Base-by-base conservation (phyloP, 1,284 basidiomycete genomes). In the Mycosarcoma maydis region DNA sequence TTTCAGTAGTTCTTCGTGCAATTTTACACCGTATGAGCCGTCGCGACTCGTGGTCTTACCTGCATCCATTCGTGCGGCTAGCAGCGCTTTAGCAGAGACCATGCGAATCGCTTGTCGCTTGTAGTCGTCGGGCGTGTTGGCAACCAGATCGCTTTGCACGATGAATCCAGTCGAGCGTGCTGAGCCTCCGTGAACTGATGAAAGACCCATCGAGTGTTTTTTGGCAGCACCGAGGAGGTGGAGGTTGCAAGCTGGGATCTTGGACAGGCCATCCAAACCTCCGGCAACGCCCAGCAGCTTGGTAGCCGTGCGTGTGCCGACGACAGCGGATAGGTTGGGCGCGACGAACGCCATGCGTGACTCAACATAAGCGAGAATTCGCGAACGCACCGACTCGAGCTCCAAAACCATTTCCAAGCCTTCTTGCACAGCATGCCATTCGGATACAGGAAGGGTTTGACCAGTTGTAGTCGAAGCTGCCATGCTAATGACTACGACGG, bases 281-380 rank as follows among this genome's bases (percentile, higher is more conserved):
- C 96, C 96, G 29, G 96, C 94, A 40, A 97, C 92, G 82, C 96
- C 96, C 40, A 99, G 89, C 43, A 99, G 85, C 86, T 98, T 98
- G 43, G 96, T 95, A 38, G 96, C 96, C 84, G 94, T 95, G 67
- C 92, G 92, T 51, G 95, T 97, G 80, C 96, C 95, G 83, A 98
- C 92, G 82, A 99, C 95, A 80, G 92, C 91, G 76, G 92, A 95
- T 80, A 99, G 88, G 83, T 99, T 99, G 71, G 96, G 96, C 62
- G 95, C 94, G 76, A 99, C 90, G 49, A 94, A 88, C 84, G 92
- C 92, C 92, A 99, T 98, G 83, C 96, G 88, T 78, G 93, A 96
- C 85, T 96, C 95, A 82, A 99, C 96, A 86, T 98, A 98, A 85
- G 91, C 89, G 84, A 98, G 94, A 75, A 98, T 98, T 88, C 56